Conservation (phyloP, 768 basidiomycete species). For the Gelatoporia subvermispora region DNA sequence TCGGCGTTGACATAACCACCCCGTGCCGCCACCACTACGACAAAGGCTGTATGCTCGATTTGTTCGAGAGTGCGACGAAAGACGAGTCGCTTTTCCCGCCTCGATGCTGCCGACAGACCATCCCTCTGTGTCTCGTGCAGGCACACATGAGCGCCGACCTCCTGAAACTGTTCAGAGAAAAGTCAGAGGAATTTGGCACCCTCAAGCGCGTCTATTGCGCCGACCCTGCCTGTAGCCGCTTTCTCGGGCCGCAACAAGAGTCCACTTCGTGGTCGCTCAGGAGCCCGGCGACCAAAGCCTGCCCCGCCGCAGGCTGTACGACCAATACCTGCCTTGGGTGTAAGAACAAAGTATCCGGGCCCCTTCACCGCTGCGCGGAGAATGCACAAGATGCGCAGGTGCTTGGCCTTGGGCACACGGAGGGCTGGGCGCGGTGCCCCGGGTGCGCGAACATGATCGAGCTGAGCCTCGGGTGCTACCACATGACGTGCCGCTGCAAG, state of each 20-base stretch:
- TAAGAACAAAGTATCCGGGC: slow-evolving; percentile 3
- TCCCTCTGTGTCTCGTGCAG: slow-evolving; percentile 15
- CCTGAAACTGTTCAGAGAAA: slow-evolving; percentile 8
- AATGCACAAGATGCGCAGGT: slow-evolving; percentile 23
- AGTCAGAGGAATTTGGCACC: slow-evolving; percentile 19
- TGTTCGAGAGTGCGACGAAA: slow-evolving; percentile 29
- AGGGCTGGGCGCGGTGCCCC: slow-evolving; percentile 36
- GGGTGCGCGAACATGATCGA: slow-evolving; percentile 36
- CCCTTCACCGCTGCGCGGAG: slow-evolving; percentile 19
- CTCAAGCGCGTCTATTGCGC: slow-evolving; percentile 25
- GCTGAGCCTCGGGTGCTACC: slow-evolving; percentile 32
- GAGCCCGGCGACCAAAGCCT: not conserved
- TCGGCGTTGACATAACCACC: slow-evolving; percentile 4
- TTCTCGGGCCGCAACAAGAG: slow-evolving; percentile 13
- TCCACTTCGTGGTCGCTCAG: not conserved
- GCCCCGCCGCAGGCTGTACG: not conserved
- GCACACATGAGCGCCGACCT: slow-evolving; percentile 8
- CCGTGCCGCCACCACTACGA: slow-evolving; percentile 35
- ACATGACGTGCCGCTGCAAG: slow-evolving; percentile 36
- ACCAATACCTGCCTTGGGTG: slow-evolving; percentile 8
- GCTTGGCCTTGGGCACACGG: slow-evolving; percentile 19
- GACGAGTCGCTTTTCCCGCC: slow-evolving; percentile 36
- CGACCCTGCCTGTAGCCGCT: slow-evolving; percentile 19
- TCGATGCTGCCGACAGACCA: slow-evolving; percentile 21
- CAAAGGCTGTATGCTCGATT: slow-evolving; percentile 25